These are phyloP conservation scores for Pythium oligandrum DNA, from an alignment of 352 stramenopile species.

Conservation along the genomic window DNA sequence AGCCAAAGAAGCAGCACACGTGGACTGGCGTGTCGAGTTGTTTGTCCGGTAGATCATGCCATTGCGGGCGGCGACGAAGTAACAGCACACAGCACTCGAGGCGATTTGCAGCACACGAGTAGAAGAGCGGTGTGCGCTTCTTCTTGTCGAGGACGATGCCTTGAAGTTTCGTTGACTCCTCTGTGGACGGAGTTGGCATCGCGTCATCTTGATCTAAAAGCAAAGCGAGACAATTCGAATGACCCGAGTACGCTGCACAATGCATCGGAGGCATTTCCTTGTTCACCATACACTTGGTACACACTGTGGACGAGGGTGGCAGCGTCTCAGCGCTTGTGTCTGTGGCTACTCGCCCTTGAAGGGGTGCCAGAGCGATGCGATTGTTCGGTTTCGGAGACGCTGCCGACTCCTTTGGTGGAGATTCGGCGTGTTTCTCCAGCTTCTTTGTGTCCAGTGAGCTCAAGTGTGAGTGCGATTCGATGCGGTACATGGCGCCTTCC, in stretches of 20 bases:
- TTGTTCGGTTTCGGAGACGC: background rate
- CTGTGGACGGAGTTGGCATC: conserved; percentile 4
- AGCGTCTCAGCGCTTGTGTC: background rate
- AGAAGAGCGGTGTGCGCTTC: conserved; percentile 60
- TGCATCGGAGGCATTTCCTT: conserved; percentile 56
- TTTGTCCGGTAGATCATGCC: conserved; percentile 47
- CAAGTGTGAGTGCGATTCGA: conserved; percentile 62
- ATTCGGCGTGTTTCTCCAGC: conserved; percentile 12
- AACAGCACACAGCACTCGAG: conserved; percentile 44
- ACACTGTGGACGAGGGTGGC: conserved; percentile 9
- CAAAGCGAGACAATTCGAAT: conserved; percentile 29
- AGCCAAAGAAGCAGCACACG: conserved; percentile 68
- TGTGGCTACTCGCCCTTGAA: background rate
- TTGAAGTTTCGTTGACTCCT: background rate
- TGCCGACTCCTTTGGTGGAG: conserved; percentile 13
- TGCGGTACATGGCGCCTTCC: conserved; percentile 37
- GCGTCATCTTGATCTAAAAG: conserved; percentile 18
- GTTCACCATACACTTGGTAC: conserved; percentile 31
- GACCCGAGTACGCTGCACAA: conserved; percentile 49
- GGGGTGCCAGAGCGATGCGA: conserved; percentile 1
- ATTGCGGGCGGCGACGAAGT: conserved; percentile 27
- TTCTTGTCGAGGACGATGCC: conserved; percentile 39
- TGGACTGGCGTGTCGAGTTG: conserved; percentile 67
- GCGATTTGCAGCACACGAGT: conserved; percentile 46
- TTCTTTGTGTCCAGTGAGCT: conserved; percentile 46